A percentile compares a stretch with the other conserved stretches of the same genome.
Conservation (phyloP, 2,329 filamentous ascomycete genomes). For the Fusarium drepaniforme region DNA sequence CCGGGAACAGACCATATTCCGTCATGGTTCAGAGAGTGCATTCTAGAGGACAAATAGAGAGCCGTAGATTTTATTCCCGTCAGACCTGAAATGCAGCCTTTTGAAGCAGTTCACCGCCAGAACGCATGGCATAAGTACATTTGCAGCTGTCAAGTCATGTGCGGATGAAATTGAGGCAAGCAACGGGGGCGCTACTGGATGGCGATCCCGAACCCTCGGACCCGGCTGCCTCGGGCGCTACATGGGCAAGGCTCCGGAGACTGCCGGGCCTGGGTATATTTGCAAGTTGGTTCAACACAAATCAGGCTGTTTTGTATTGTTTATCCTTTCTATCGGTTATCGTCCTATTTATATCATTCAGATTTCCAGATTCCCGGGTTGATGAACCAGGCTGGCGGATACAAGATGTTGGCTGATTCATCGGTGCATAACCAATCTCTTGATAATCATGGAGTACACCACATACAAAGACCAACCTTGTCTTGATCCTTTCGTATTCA, state of each 20-base stretch:
- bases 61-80: background rate
- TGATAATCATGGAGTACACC: background rate
- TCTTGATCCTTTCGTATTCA: background rate
- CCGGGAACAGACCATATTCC: constrained; percentile 4
- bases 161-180: background rate
- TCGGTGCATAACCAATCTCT: background rate
- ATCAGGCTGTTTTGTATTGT: background rate
- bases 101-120: background rate
- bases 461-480: background rate
- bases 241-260: background rate
- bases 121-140: background rate
- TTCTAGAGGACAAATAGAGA: background rate
- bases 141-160: constrained; percentile 3
- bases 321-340: background rate
- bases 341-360: background rate
- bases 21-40: background rate
- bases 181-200: background rate
- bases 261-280: background rate
- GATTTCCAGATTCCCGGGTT: background rate
- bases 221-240: background rate
- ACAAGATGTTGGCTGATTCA: background rate
- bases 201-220: constrained; percentile 4
- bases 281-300: background rate
- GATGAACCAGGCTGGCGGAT: background rate
- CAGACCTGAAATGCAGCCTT: background rate